Evolutionary conservation across 192 early-diverging fungal species (phyloP), one percentile per base, ranked within the genome.

Genomic region (Backusella sp.): DNA sequence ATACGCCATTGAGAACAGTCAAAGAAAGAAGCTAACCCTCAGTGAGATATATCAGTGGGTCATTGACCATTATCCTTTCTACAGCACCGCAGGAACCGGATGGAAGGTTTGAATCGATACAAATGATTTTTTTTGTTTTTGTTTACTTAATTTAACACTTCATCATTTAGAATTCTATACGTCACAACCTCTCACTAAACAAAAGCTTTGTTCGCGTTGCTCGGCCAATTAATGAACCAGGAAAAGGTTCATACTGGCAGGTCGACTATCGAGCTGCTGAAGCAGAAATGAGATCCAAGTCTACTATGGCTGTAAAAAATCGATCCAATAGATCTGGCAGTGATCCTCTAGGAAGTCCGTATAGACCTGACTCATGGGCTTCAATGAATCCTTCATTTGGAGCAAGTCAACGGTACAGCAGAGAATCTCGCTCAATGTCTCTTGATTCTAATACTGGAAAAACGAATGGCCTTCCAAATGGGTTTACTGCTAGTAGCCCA

Each of bases 171-270:
- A 96, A 96, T 70, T 96, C 94, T n/a, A 91, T 96, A 70, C 88
- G 94, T 28, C 94, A 96, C 79, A 95, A 95, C 77, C 76, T 96
- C 34, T 92, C 91, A 6, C 85, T 95, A 46, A 95, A 95, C 77
- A 93, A 92, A 68, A 84, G 83, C 23, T 96, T 96, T 83, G 86
- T 93, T 34, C 88, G 91, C 49, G 90, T 94, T 6, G 85, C 92
- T 17, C 86, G 94, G 12, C 90, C 92, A 11, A 90, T 91, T 75
- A 93, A 92, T 78, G 93, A 95, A 76, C 93, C 93, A 17, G 93
- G 93, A 32, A 95, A 95, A 84, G 93, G 93, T 9, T 90, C 92
- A 34, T 95, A 93, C 70, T 95, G 93, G 93, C 91, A 90, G 0
- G 88, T 95, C 7, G 92, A 95, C 70, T 80, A 82, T 37, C 79